Conservation (phyloP, 2,329 filamentous ascomycete species). For the Eutypa lata region DNA sequence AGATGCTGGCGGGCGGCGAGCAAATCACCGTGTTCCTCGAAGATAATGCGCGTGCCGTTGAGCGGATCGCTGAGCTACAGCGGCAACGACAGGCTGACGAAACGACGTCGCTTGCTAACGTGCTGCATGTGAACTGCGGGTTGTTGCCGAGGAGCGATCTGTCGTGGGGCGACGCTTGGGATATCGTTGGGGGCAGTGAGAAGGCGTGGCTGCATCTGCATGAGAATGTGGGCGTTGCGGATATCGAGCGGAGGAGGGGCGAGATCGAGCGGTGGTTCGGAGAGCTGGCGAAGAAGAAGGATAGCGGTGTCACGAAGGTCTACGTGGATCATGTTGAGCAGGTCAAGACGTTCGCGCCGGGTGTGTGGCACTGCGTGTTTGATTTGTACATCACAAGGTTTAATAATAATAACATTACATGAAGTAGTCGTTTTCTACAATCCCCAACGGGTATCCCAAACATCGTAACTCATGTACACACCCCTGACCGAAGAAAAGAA, state of each 20-base stretch:
- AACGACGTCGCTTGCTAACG: constrained; percentile 33
- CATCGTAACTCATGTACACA: constrained; percentile 6
- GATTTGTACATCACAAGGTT: constrained; percentile 52
- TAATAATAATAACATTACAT: constrained; percentile 15
- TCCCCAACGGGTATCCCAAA: constrained; percentile 7
- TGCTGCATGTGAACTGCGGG: constrained; percentile 63
- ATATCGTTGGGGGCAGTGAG: constrained; percentile 34
- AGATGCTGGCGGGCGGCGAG: constrained; percentile 41
- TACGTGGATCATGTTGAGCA: constrained; percentile 56
- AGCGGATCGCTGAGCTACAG: constrained; percentile 36
- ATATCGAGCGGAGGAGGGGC: constrained; percentile 43
- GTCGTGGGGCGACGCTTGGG: constrained; percentile 51
- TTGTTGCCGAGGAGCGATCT: constrained; percentile 56
- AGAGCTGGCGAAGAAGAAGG: constrained; percentile 25
- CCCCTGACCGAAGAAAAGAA: too few relatives aligned
- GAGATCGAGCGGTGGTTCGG: constrained; percentile 49
- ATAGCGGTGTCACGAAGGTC: constrained; percentile 18
- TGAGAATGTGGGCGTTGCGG: constrained; percentile 58
- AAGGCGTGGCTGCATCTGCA: constrained; percentile 62
- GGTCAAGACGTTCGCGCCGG: constrained; percentile 69
- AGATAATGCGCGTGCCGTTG: constrained; percentile 56
- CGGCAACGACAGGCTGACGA: constrained; percentile 8
- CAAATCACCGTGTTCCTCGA: constrained; percentile 67
- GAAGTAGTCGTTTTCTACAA: constrained; percentile 2
- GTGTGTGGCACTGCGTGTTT: constrained; percentile 68